Conservation (phyloP, 2,329 filamentous ascomycete species). For the Aphanocladium album region DNA sequence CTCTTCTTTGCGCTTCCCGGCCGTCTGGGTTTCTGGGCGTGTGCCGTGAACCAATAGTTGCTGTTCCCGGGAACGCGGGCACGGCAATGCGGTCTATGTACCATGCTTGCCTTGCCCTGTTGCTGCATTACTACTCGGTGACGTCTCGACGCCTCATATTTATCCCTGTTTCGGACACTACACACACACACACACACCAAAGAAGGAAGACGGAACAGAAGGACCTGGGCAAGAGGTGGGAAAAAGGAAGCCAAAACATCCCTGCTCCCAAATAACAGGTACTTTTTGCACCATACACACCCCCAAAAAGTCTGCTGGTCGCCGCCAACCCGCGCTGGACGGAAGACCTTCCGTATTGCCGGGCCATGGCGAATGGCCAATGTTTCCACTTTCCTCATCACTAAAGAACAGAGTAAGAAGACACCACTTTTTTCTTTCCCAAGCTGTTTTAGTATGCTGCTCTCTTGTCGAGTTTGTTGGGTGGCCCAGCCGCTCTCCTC, state of each 20-base stretch:
- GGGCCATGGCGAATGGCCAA: background rate
- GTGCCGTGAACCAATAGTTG: background rate
- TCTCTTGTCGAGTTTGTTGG: background rate
- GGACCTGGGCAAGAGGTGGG: background rate
- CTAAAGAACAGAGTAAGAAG: background rate
- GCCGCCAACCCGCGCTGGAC: constrained; percentile 2
- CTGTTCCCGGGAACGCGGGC: constrained; percentile 7
- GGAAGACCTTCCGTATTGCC: constrained; percentile 9
- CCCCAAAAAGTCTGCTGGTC: background rate
- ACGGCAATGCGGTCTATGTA: constrained; percentile 1
- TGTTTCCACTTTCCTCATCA: constrained; percentile 10
- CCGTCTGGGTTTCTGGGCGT: background rate
- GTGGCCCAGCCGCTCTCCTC: background rate
- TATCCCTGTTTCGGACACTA: background rate
- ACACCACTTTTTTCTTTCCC: background rate
- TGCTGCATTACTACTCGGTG: background rate
- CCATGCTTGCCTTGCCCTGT: background rate
- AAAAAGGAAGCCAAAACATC: background rate
- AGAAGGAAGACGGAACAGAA: background rate
- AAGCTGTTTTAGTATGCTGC: background rate
- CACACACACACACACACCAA: background rate
- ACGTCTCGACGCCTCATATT: background rate
- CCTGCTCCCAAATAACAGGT: background rate
- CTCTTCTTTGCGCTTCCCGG: background rate
- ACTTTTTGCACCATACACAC: background rate